Base-by-base conservation (phyloP, 2,329 filamentous ascomycete species). In the Fusarium sacchari region DNA sequence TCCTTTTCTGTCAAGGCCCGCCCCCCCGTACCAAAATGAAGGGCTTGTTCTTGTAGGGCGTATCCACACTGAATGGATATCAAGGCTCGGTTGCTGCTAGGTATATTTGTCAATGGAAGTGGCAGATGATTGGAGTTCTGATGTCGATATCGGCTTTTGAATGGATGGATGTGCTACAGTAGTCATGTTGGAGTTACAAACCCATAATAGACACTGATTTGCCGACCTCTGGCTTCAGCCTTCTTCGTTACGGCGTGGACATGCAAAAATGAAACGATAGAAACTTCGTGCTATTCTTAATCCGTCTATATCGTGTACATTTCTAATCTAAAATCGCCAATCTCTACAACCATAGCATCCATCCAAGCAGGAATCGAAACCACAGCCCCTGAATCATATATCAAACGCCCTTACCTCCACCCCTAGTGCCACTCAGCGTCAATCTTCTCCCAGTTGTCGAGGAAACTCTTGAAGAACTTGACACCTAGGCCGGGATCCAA, bases 401-500 rank as follows among this genome's bases (percentile, higher is more conserved):
- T 57, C 49, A 59, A 73, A 70, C 46, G 52, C 71, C 60, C 22
- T 39, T 43, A 57, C 22, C 36, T 42, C 37, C 18, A 7, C 5
- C 50, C 67, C 61, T 78, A 78, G 46, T 85, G 85, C 87, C 96
- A 97, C 84, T 97, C 94, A 52, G 83, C 87, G 82, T 98, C 95
- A 46, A 98, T 92, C 78, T 88, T 87, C 86, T 97, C 94, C 86
- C 92, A 98, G 71, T 92, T 86, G 77, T 97, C 94, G 76, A 97
- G 88, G 82, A 97, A 97, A 4, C 92, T 95, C 86, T 94, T 93
- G 85, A 97, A 98, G 74, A 95, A 90, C 83, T 94, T 92, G 24
- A 96, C 93, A 8, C 95, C 96, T 74, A 98, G 84, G 0, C 96
- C 96, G 0, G 96, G 96, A 79, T 98, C 96, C 73, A 95, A 81